Base-by-base conservation (phyloP, 2,329 filamentous ascomycete species). In the Sclerotinia glacialis region DNA sequence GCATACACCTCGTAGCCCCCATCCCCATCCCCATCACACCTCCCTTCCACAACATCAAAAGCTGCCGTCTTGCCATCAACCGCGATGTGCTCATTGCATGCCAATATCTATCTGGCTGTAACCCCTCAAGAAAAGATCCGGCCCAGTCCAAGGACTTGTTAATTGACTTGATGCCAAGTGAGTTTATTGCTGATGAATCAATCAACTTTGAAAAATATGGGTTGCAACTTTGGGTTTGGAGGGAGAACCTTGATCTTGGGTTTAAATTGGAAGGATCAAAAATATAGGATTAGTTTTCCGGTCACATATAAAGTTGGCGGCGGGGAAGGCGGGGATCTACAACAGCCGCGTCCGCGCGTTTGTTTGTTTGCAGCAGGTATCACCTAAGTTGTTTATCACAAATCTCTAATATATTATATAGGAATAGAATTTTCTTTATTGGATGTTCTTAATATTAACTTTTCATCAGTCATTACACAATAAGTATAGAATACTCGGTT, bases 281-380 rank as follows among this genome's bases (percentile, higher is more conserved):
- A 23, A 34, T 55, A 23, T 12, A 26, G 12, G n/a, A n/a, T 16
- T 37, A 5, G 9, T 12, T 61, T 49, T 61, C 28, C 28, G 23
- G 12, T 58, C 23, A 28, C n/a, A 31, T 28, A 44, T 59, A 46
- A 28, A 47, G 42, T 60, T 60, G 58, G 12, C 9, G 28, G 28
- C 14, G 42, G 56, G 42, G 42, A 47, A 47, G 42, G 26, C 44
- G 42, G 56, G 42, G 26, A 11, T 37, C 31, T 37, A 44, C 18
- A 58, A 58, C 46, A 59, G 55, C 55, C 55, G 55, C 37, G 12
- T 5, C 52, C 52, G 31, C 55, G 55, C 55, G 55, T 46, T 59
- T 59, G 37, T 40, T 40, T 40, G 37, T 37, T 37, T 40, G 37
- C 8, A 26, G 26, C 14, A 31, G 26, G 37, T 46, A 31, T 31